Evolutionary conservation across 2,329 filamentous ascomycete genomes (phyloP), one percentile per base, ranked within the genome.

Genomic region (Ceratocystis harringtonii): DNA sequence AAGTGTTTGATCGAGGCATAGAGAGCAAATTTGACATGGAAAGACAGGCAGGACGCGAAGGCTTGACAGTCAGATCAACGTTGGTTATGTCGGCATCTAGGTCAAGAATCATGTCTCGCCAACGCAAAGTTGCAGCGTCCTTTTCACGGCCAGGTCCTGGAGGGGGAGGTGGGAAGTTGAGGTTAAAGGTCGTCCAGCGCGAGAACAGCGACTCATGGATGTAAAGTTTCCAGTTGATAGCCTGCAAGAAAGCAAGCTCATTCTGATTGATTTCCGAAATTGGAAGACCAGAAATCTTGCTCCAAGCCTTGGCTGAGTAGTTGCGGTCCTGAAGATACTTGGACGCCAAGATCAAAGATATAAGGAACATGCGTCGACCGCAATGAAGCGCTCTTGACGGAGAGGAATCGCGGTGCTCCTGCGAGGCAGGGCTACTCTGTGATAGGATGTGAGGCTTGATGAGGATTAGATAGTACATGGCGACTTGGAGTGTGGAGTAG

Each of bases 271-370:
- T 97, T 77, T 99, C 94, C 66, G 84, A 80, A 2, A 91, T 92
- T 73, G 89, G 90, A 66, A 99, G 80, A n/a, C 94, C 94, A 19
- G 94, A 97, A 71, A 99, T 99, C 80, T 96, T 97, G 76, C 92
- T 97, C 94, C 94, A 99, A 52, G 94, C 94, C 65, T 92, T 87
- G 61, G 94, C 91, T 15, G 94, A 97, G 76, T 95, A 99, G 77
- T 97, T 99, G 70, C 92, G 87, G 74, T 99, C 94, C 76, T 99
- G 94, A 60, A 99, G 80, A 74, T 97, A 99, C 78, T 99, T 99
- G 44, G 94, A 97, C 1, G 94, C 94, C 66, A 99, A 81, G 70
- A 99, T 97, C 68, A 99, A 81, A 61, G 92, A 92, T 10, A 94
- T 87, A 64, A 99, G 82, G 74, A 99, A 97, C 92, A 97, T 97